Evolutionary conservation across 148 eudicot species (phyloP).

Genomic region (Amaranthus cruentus): DNA sequence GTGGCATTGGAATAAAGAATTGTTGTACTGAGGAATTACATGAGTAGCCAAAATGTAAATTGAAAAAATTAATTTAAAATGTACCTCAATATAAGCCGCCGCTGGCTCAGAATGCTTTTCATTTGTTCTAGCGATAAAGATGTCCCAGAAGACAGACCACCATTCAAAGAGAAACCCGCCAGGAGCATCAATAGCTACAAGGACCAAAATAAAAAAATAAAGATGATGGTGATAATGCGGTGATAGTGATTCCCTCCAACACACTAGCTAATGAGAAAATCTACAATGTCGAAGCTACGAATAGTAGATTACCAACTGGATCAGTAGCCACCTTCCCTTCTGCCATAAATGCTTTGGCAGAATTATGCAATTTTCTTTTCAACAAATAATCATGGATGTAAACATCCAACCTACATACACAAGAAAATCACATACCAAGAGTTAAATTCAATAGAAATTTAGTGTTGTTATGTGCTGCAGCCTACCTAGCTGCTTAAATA

Average conservation of each 20-base stretch:
- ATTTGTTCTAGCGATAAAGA: conserved; percentile 93
- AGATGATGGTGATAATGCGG: neutral
- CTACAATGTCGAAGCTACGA: neutral
- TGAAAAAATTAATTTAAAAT: neutral
- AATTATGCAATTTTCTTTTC: conserved; percentile 80
- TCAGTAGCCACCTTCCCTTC: conserved; percentile 99
- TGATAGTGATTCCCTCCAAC: neutral
- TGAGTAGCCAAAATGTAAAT: neutral
- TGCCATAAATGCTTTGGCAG: conserved; percentile 97
- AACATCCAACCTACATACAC: conserved; percentile 79
- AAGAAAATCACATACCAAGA: neutral
- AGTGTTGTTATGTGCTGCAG: neutral
- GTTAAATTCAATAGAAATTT: neutral
- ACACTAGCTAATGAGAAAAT: conserved; percentile 7
- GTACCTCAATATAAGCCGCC: conserved; percentile 92
- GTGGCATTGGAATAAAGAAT: neutral
- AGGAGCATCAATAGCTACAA: conserved; percentile 97
- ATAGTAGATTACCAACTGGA: conserved; percentile 77
- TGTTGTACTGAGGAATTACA: neutral
- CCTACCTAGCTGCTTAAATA: neutral
- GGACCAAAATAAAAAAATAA: conserved; percentile 6
- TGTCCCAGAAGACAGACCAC: conserved; percentile 99
- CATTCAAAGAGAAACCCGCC: conserved; percentile 99
- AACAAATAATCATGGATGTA: conserved; percentile 95
- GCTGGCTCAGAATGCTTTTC: conserved; percentile 97